phyloP scores from a whole-genome alignment of 2,329 filamentous ascomycete genomes.

The Trichoderma sp. region DNA sequence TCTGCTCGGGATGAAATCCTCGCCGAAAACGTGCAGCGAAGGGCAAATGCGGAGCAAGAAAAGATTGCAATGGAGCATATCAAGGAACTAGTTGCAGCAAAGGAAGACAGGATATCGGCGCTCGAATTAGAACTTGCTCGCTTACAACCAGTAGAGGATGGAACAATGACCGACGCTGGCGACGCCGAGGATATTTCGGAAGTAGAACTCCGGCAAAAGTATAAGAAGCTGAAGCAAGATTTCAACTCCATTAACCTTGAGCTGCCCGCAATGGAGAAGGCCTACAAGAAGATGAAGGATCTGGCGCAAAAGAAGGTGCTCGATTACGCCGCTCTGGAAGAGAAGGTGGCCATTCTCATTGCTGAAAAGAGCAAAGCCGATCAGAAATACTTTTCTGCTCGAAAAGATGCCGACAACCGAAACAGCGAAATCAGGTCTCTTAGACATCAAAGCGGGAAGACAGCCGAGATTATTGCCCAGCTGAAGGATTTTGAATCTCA shows the following conservation, averaged over 20 bases:
- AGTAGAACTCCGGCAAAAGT: constrained; percentile 74
- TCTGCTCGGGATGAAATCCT: constrained; percentile 81
- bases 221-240: constrained; percentile 74
- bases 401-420: constrained; percentile 88
- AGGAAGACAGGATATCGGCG: constrained; percentile 76
- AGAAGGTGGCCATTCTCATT: constrained; percentile 70
- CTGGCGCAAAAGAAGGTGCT: constrained; percentile 84
- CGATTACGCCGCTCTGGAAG: constrained; percentile 74
- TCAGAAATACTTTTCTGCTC: constrained; percentile 95
- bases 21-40: constrained; percentile 78
- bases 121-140: constrained; percentile 82
- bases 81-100: constrained; percentile 76
- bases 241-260: constrained; percentile 85
- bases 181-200: constrained; percentile 60
- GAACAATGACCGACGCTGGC: constrained; percentile 47
- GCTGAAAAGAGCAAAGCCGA: constrained; percentile 96
- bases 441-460: constrained; percentile 82
- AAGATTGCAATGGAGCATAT: constrained; percentile 69
- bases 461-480: constrained; percentile 88
- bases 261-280: constrained; percentile 83
- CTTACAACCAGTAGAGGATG: constrained; percentile 54
- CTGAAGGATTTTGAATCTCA: constrained; percentile 87
- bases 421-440: constrained; percentile 78
- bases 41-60: constrained; percentile 76
- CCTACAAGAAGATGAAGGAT: constrained; percentile 85